Percentiles rank a stretch among this genome's conserved stretches.
phyloP scores from a whole-genome alignment of 371 early-diverging fungal genomes.

The Apophysomyces sp. region DNA sequence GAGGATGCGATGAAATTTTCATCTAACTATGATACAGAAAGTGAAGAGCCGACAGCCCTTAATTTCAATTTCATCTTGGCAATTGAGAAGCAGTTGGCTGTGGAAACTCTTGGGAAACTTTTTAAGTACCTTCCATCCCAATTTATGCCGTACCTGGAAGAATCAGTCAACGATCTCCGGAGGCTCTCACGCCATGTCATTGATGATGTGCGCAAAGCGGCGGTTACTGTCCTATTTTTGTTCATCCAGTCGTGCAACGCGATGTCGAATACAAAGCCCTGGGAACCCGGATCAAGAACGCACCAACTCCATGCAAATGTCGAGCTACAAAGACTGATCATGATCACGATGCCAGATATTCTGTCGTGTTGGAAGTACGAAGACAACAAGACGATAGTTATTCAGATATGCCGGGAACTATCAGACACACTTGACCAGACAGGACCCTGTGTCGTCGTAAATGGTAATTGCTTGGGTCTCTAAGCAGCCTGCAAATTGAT shows the following conservation, averaged over 20 bases:
- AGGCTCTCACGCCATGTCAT: slow-evolving; percentile 67
- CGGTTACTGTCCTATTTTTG: slow-evolving; percentile 62
- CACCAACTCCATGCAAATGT: slow-evolving; percentile 63
- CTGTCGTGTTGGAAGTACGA: slow-evolving; percentile 78
- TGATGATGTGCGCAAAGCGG: slow-evolving; percentile 81
- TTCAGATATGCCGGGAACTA: slow-evolving; percentile 74
- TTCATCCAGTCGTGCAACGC: slow-evolving; percentile 72
- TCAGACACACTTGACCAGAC: slow-evolving; percentile 68
- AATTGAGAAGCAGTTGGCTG: slow-evolving; percentile 89
- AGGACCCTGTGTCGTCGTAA: slow-evolving; percentile 78
- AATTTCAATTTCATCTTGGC: slow-evolving; percentile 77
- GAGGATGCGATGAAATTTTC: slow-evolving; percentile 46
- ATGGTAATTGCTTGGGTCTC: slow-evolving; percentile 41
- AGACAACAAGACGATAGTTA: slow-evolving; percentile 75
- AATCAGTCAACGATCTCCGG: slow-evolving; percentile 59
- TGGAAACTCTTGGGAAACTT: slow-evolving; percentile 79
- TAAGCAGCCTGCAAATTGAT: neutral
- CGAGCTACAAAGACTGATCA: slow-evolving; percentile 66
- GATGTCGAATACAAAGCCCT: slow-evolving; percentile 59
- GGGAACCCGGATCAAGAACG: slow-evolving; percentile 70
- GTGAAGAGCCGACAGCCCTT: slow-evolving; percentile 16
- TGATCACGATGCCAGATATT: slow-evolving; percentile 64
- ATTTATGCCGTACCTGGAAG: slow-evolving; percentile 83
- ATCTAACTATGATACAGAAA: slow-evolving; percentile 23
- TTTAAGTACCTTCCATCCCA: slow-evolving; percentile 70